These are phyloP conservation scores for Globisporangium iwayamae DNA, from an alignment of 352 stramenopile genomes.

Conservation along the genomic window DNA sequence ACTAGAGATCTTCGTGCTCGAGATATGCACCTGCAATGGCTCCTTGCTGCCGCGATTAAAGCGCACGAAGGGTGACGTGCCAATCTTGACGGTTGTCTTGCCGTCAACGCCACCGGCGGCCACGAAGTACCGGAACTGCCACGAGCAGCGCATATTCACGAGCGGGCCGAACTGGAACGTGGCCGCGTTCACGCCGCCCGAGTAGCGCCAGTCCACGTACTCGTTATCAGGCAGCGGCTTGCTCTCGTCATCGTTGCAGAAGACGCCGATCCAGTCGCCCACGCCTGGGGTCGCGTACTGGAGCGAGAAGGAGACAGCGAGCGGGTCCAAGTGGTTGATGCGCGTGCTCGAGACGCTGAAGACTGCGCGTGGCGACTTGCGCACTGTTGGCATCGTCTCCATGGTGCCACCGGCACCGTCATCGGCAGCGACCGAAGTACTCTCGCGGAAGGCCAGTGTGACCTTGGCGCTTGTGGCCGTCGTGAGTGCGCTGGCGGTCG, in stretches of 20 bases:
- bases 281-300: slow-evolving; percentile 6
- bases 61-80: slow-evolving; percentile 19
- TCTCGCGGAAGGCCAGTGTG: neutral
- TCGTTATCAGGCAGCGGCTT: slow-evolving; percentile 7
- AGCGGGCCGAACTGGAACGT: slow-evolving; percentile 20
- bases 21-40: slow-evolving; percentile 20
- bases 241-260: slow-evolving; percentile 16
- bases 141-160: slow-evolving; percentile 29
- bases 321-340: slow-evolving; percentile 16
- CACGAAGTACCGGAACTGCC: slow-evolving; percentile 24
- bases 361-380: slow-evolving; percentile 8
- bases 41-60: slow-evolving; percentile 21
- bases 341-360: slow-evolving; percentile 14
- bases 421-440: neutral
- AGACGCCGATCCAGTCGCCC: slow-evolving; percentile 17
- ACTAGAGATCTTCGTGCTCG: slow-evolving; percentile 4
- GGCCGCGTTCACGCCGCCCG: neutral
- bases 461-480: neutral
- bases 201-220: slow-evolving; percentile 19
- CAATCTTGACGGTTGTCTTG: slow-evolving; percentile 22
- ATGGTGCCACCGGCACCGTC: neutral
- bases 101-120: slow-evolving; percentile 19
- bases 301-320: slow-evolving; percentile 15
- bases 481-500: neutral
- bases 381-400: slow-evolving; percentile 10